Conservation (phyloP, 768 basidiomycete species). For the Floccularia luteovirens region DNA sequence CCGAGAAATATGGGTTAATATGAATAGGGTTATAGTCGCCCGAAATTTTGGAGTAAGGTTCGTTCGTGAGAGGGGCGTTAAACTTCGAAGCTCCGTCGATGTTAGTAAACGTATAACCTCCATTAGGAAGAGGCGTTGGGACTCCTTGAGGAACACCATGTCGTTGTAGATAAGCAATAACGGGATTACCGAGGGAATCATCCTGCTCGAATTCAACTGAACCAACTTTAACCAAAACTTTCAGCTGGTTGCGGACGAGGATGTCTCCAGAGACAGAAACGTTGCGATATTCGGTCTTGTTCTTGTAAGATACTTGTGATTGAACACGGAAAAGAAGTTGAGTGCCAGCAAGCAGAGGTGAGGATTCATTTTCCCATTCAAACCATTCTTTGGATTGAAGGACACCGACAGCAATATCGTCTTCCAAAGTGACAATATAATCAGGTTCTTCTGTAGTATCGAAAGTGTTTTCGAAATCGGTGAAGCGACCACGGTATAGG, state of each 20-base stretch:
- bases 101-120: conserved; percentile 79
- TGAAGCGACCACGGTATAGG: conserved; percentile 93
- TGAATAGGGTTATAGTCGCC: conserved; percentile 99
- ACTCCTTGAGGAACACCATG: conserved; percentile 79
- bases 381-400: conserved; percentile 98
- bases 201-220: conserved; percentile 83
- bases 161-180: conserved; percentile 87
- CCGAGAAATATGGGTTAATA: conserved; percentile 96
- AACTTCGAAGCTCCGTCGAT: conserved; percentile 56
- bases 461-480: conserved; percentile 94
- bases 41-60: conserved; percentile 92
- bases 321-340: conserved; percentile 85
- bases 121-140: conserved; percentile 69
- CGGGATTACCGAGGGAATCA: conserved; percentile 88
- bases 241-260: conserved; percentile 83
- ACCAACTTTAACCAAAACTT: conserved; percentile 83
- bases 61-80: conserved; percentile 84
- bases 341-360: conserved; percentile 72
- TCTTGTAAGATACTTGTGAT: conserved; percentile 86
- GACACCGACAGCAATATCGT: conserved; percentile 81
- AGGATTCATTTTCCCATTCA: conserved; percentile 81
- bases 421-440: conserved; percentile 69
- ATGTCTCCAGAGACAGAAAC: conserved; percentile 81
- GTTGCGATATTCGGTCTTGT: conserved; percentile 76
- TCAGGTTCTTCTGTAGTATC: conserved; percentile 87